Base-by-base conservation (phyloP, 805 yeast genomes). In the Saccharomycopsis guyanensis region DNA sequence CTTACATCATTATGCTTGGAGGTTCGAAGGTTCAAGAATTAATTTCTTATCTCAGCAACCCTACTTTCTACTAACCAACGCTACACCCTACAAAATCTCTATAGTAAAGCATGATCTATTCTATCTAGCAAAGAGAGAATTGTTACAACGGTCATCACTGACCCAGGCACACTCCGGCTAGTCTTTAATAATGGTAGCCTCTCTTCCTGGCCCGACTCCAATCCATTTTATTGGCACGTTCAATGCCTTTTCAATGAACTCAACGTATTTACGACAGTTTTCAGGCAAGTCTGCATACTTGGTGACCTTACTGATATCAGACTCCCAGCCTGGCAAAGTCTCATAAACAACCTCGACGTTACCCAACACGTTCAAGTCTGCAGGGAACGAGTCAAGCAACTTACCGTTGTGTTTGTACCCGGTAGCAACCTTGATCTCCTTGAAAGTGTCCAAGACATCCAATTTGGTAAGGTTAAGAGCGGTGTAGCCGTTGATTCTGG, bases 171-270 rank as follows among this genome's bases (percentile, higher is more conserved):
- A 95, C 91, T 62, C 97, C 98, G 52, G 93, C 91, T 16, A 16
- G 5, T 7, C 12, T 35, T 40, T 50, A 16, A 27, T 33, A 25
- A 50, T 50, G 4, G 53, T 50, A 20, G 51, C 48, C 22, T 84
- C 95, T 71, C 97, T 85, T 45, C 87, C 95, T 53, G 98, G 97
- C 53, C 98, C 98, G 48, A 95, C 93, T 63, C 98, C 98, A 52
- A 93, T 93, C 97, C 97, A 93, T 64, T 83, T 84, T 53, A 93
- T 75, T 47, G 95, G 95, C 49, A 86, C 91, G 41, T 75, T 73
- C 52, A 89, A 71, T 60, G 74, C 89, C 53, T 87, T 82, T 68
- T 88, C 97, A 59, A 93, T 91, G 64, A 66, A 93, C 56, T 75
- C 72, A 66, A 93, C 73, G 68, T 93, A 93, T 55, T 75, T 76